Evolutionary conservation across 331 rosid species (phyloP).

Genomic region (Quercus lobata): DNA sequence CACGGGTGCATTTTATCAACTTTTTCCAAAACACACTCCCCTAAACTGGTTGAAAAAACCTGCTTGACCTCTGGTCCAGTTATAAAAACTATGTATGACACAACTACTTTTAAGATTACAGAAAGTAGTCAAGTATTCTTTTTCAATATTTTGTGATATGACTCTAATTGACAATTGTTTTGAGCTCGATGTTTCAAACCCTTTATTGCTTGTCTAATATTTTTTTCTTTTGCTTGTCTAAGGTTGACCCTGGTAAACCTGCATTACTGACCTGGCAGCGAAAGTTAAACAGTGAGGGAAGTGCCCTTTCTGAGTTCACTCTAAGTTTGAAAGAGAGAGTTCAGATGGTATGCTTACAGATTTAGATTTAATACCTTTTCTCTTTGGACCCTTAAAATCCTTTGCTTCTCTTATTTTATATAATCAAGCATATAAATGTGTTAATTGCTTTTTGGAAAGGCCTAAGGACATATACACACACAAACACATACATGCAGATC

Average conservation of each 20-base stretch:
- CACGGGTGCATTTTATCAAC: too few species aligned
- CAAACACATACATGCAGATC: neutral
- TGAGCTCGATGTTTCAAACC: constrained; percentile 6
- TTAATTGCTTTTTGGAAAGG: neutral
- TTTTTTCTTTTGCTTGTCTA: constrained; percentile 5
- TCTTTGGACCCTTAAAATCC: neutral
- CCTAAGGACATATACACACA: neutral
- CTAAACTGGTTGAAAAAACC: too few species aligned
- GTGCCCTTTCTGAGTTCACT: constrained; percentile 26
- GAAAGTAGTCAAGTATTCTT: neutral
- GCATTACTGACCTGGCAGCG: constrained; percentile 79
- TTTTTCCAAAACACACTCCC: too few species aligned
- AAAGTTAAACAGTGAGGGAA: constrained; percentile 41
- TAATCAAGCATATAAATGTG: neutral
- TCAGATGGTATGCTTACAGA: constrained; percentile 54
- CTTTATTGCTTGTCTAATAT: neutral
- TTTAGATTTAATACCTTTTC: neutral
- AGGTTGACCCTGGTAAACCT: constrained; percentile 66
- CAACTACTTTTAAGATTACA: neutral
- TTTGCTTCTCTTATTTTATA: too few species aligned
- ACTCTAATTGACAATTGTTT: neutral
- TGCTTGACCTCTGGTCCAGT: too few species aligned
- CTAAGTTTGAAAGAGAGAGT: constrained; percentile 52
- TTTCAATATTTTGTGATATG: neutral
- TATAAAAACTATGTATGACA: too few species aligned